Conservation (phyloP, 1,284 basidiomycete species). For the Apiotrichum mycotoxinovorans region DNA sequence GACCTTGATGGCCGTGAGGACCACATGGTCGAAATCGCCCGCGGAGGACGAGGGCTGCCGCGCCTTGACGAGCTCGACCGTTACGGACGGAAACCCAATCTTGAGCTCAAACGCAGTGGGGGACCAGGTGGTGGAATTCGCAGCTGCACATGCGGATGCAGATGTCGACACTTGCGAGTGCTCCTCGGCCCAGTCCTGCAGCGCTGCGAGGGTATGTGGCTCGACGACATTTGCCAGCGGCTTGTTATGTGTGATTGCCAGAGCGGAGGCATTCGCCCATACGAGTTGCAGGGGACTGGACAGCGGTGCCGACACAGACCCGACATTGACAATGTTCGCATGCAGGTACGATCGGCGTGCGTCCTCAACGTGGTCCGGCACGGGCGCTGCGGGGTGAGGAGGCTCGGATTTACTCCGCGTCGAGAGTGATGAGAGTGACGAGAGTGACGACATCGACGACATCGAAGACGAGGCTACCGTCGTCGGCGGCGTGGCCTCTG, state of each 20-base stretch:
- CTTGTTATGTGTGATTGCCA: slow-evolving; percentile 22
- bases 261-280: slow-evolving; percentile 34
- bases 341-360: background rate
- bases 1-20: background rate
- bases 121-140: background rate
- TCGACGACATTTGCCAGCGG: slow-evolving; percentile 27
- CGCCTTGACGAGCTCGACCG: slow-evolving; percentile 11
- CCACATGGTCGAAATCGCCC: background rate
- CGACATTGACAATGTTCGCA: background rate
- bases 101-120: slow-evolving; percentile 2
- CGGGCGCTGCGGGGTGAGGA: background rate
- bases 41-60: background rate
- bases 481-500: no score
- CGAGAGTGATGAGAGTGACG: no score
- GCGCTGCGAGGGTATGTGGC: slow-evolving; percentile 7
- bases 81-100: background rate
- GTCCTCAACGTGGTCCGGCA: no score
- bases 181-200: slow-evolving; percentile 33
- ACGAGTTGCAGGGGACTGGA: slow-evolving; percentile 7
- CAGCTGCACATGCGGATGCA: no score
- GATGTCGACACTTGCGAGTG: background rate
- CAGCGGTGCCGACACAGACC: slow-evolving; percentile 3
- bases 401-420: no score
- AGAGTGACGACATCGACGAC: no score
- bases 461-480: no score